Conservation (phyloP, 2,329 filamentous ascomycete genomes). For the Colletotrichum sp. region DNA sequence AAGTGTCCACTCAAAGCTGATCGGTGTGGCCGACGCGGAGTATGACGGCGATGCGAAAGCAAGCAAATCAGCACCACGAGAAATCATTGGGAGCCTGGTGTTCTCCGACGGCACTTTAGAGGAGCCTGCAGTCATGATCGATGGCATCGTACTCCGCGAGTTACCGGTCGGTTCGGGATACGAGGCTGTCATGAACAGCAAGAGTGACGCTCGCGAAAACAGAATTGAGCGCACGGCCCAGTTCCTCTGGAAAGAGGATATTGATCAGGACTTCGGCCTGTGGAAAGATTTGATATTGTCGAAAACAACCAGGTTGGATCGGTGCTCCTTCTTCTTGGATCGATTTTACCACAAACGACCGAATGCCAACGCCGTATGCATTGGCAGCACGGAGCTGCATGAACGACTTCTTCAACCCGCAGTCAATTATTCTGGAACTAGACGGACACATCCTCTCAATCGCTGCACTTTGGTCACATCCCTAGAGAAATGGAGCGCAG, state of each 20-base stretch:
- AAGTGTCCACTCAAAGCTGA: not conserved
- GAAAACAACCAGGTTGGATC: not conserved
- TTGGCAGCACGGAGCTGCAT: not conserved
- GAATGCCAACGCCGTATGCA: not conserved
- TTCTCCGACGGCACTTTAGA: not conserved
- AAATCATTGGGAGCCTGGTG: not conserved
- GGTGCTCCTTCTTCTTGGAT: not conserved
- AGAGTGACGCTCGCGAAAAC: constrained; percentile 22
- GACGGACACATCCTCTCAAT: not conserved
- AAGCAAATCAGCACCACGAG: not conserved
- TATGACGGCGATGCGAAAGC: not conserved
- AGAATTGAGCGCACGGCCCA: not conserved
- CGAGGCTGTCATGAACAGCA: constrained; percentile 14
- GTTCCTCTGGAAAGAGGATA: not conserved
- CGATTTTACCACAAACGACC: not conserved
- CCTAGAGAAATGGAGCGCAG: not conserved
- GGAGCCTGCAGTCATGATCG: not conserved
- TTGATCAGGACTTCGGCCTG: not conserved
- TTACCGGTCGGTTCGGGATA: not conserved
- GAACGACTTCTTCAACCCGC: not conserved
- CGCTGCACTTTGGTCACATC: not conserved
- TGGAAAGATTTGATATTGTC: not conserved
- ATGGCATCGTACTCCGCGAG: not conserved
- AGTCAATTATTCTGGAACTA: not conserved
- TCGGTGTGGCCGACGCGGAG: not conserved